Base-by-base conservation (phyloP, 805 yeast genomes). In the Hanseniaspora guilliermondii region DNA sequence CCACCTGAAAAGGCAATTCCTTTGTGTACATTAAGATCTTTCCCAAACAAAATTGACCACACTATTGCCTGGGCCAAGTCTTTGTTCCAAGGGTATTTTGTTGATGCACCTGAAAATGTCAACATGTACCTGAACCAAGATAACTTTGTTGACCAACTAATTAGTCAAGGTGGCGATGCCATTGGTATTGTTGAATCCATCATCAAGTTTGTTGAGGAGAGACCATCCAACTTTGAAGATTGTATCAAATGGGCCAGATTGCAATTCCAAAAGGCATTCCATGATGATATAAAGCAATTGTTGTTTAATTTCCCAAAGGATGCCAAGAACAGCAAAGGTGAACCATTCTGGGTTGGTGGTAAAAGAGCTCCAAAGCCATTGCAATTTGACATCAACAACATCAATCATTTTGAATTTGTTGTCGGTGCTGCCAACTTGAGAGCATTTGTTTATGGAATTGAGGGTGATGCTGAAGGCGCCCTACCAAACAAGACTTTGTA, bases 41-140 rank as follows among this genome's bases (percentile, higher is more conserved):
- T 93, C 83, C 99, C 99, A 56, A 86, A 88, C 70, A 91, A 91
- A 71, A 93, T 93, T 63, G 99, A 93, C 67, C 99, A 93, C 66
- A 93, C 99, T 1, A 93, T 93, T 71, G 97, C 98, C 6, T 93
- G 99, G 99, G 95, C 97, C 16, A 94, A 94, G 72, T 82, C 88
- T 19, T 75, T 87, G 65, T 93, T 93, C 76, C 93, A 85, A 74
- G 96, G 93, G 21, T 87, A 80, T 64, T 93, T 93, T 68, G 74
- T 80, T 37, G 96, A 91, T 57, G 76, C 87, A n/a, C 89, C 96
- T 19, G 96, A 87, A 68, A 87, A 87, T 63, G 97, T 89, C 54
- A 93, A 93, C 68, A 70, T 87, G 65, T 93, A 88, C 70, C 73
- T 93, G 65, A 75, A 89, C 35, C 96, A 93, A 70, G 93, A 96